Conservation (phyloP, 257 asterid species). For the Jasminum sambac region DNA sequence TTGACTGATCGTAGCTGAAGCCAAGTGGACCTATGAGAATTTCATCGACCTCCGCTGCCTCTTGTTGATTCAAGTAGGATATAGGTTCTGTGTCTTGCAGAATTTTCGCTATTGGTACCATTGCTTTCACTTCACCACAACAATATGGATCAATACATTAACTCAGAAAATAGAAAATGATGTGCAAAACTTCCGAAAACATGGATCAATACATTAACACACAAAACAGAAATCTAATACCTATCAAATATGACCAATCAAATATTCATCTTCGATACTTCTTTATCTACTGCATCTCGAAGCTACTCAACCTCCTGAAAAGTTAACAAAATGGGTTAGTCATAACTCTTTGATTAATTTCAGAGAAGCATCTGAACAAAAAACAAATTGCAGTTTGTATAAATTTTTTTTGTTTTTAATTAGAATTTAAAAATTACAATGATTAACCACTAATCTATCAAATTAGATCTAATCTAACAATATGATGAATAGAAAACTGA, state of each 20-base stretch:
- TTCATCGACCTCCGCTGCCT: slow-evolving; percentile 88
- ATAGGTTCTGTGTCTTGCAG: slow-evolving; percentile 50
- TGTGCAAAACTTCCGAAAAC: too few species aligned
- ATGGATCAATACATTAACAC: too few species aligned
- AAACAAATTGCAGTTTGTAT: not conserved
- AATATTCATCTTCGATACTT: slow-evolving; percentile 64
- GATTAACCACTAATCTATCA: too few species aligned
- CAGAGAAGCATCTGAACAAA: slow-evolving; percentile 11
- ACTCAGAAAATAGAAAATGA: too few species aligned
- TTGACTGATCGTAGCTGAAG: slow-evolving; percentile 91
- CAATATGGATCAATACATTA: too few species aligned
- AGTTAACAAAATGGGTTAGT: too few species aligned
- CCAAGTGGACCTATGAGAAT: slow-evolving; percentile 96
- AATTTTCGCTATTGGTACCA: slow-evolving; percentile 55
- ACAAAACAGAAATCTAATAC: too few species aligned
- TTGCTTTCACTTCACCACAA: slow-evolving; percentile 36
- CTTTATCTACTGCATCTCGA: slow-evolving; percentile 58
- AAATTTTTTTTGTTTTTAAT: too few species aligned
- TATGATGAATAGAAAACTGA: too few species aligned
- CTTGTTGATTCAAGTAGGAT: slow-evolving; percentile 70
- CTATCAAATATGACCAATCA: too few species aligned
- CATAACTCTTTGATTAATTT: not conserved
- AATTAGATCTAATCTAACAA: too few species aligned
- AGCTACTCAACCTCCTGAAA: slow-evolving; percentile 89
- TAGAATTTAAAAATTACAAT: too few species aligned